A percentile compares a stretch with the other conserved stretches of the same genome.
Conservation (phyloP, 2,329 filamentous ascomycete genomes). For the Nemania bipapillata region DNA sequence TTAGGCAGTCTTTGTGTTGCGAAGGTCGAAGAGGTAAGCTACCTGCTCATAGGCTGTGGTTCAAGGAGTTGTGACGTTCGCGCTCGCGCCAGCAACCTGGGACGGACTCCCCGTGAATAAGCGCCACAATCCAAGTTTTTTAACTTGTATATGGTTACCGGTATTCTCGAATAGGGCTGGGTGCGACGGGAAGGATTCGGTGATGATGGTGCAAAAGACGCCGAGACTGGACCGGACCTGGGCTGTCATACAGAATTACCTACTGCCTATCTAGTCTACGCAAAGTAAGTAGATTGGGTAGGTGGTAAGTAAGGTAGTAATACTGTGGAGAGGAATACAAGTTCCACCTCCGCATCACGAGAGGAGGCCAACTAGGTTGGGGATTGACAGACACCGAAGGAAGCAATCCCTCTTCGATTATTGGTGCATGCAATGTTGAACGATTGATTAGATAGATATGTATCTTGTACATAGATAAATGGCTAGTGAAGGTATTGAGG, state of each 20-base stretch:
- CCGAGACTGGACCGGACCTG: constrained; percentile 24
- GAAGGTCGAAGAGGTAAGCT: not conserved
- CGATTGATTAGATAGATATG: constrained; percentile 5
- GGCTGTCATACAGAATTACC: too few species aligned
- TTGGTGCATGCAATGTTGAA: not conserved
- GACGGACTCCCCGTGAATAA: constrained; percentile 22
- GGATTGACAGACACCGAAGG: not conserved
- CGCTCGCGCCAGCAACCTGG: constrained; percentile 26
- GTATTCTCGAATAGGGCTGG: constrained; percentile 9
- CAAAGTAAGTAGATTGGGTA: too few species aligned
- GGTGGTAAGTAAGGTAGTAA: not conserved
- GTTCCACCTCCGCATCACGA: not conserved
- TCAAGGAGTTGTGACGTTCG: not conserved
- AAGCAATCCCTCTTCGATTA: not conserved
- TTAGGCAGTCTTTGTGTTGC: not conserved
- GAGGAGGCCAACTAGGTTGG: not conserved
- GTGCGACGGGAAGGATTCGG: constrained; percentile 20
- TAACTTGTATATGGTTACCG: too few species aligned
- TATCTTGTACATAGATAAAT: too few species aligned
- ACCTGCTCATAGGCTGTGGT: too few species aligned
- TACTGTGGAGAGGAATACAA: not conserved
- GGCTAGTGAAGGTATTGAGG: not conserved
- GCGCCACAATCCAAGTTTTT: constrained; percentile 19
- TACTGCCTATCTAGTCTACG: too few species aligned
- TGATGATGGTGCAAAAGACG: constrained; percentile 5